These are phyloP conservation scores for Wickerhamiella spandovensis DNA, from an alignment of 805 yeast species.

Conservation along the genomic window DNA sequence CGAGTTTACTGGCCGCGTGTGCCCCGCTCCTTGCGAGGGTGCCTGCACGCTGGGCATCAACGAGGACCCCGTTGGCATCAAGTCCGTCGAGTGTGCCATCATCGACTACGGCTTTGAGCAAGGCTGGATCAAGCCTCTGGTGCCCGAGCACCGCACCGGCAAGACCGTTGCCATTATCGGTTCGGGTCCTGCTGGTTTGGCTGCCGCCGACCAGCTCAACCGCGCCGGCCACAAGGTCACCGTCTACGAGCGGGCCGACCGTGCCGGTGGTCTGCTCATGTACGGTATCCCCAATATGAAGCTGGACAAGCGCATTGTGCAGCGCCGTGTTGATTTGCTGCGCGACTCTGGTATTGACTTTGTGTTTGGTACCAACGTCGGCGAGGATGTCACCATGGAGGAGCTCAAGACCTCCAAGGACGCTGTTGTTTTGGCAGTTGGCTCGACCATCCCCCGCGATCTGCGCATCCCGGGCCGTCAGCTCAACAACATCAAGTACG, in stretches of 20 bases:
- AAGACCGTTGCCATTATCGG: conserved; percentile 78
- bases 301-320: conserved; percentile 81
- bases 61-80: conserved; percentile 92
- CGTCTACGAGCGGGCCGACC: conserved; percentile 85
- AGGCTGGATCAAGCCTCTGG: conserved; percentile 86
- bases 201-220: conserved; percentile 94
- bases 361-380: conserved; percentile 64
- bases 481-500: conserved; percentile 77
- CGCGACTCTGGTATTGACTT: conserved; percentile 82
- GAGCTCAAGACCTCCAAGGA: conserved; percentile 53
- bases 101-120: conserved; percentile 92
- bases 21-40: conserved; percentile 99
- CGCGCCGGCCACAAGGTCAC: conserved; percentile 89
- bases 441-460: conserved; percentile 94
- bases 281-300: conserved; percentile 99
- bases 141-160: conserved; percentile 74
- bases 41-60: conserved; percentile 89
- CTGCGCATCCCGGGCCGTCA: conserved; percentile 89
- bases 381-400: conserved; percentile 65
- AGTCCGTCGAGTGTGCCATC: conserved; percentile 89
- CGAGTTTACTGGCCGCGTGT: conserved; percentile 93
- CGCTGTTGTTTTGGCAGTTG: conserved; percentile 85
- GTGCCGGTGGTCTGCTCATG: conserved; percentile 95
- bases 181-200: conserved; percentile 95
- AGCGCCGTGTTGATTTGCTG: conserved; percentile 83